Conservation (phyloP, 495 filamentous ascomycete species). For the Aeminium ludgeri region DNA sequence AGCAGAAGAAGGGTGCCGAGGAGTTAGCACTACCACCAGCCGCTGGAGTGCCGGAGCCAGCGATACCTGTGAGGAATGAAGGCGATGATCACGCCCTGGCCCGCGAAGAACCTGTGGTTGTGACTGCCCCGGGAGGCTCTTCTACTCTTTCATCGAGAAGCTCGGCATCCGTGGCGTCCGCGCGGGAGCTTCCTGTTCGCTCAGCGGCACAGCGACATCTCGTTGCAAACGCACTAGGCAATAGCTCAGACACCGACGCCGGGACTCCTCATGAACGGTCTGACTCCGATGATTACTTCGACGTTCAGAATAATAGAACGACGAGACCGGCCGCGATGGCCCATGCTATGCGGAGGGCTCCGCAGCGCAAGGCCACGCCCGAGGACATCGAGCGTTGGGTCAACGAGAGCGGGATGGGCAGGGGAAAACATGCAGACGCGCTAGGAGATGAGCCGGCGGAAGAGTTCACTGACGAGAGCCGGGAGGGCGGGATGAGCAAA, state of each 20-base stretch:
- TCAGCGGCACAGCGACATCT: too few species aligned
- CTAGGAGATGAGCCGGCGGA: constrained; percentile 22
- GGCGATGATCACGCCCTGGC: constrained; percentile 19
- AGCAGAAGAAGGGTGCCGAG: background rate
- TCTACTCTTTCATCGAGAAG: too few species aligned
- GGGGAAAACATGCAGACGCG: constrained; percentile 23
- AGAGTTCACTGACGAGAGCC: constrained; percentile 8
- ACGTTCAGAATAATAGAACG: too few species aligned
- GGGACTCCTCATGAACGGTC: too few species aligned
- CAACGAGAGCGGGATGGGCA: constrained; percentile 25
- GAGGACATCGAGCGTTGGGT: constrained; percentile 22
- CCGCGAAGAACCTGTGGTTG: constrained; percentile 8
- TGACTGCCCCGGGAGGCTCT: too few species aligned
- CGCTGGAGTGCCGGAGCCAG: constrained; percentile 4
- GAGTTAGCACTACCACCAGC: constrained; percentile 10
- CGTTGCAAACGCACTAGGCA: too few species aligned
- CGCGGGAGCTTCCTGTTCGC: too few species aligned
- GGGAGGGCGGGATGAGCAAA: constrained; percentile 7
- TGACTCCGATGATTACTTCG: too few species aligned
- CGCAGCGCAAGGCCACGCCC: constrained; percentile 11
- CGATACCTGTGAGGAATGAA: constrained; percentile 5
- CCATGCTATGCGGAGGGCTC: constrained; percentile 1
- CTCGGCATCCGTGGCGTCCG: too few species aligned
- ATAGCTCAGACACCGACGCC: too few species aligned
- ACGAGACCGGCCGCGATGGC: constrained; percentile 3